phyloP scores from a whole-genome alignment of 805 yeast genomes.

The Grigorovia transvaalensis region DNA sequence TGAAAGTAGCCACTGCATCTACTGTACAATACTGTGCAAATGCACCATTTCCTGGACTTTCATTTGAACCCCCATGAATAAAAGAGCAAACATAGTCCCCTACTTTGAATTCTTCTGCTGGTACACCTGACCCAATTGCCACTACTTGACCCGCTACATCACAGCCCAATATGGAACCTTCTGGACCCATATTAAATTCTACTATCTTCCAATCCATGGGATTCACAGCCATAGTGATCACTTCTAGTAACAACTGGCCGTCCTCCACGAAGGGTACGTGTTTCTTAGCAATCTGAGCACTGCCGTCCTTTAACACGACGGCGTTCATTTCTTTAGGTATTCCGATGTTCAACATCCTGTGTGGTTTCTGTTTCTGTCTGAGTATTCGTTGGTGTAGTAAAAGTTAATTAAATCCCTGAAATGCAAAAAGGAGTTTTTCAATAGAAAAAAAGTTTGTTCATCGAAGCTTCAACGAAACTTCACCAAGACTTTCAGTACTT shows the following conservation, averaged over 20 bases:
- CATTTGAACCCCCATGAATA: conserved; percentile 43
- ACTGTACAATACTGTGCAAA: conserved; percentile 45
- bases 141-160: conserved; percentile 54
- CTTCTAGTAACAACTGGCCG: conserved; percentile 36
- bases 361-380: neutral
- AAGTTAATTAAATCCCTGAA: neutral
- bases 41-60: conserved; percentile 39
- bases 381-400: neutral
- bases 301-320: conserved; percentile 30
- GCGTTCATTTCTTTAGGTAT: conserved; percentile 33
- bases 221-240: conserved; percentile 48
- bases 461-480: neutral
- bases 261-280: conserved; percentile 30
- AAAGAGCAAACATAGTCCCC: conserved; percentile 51
- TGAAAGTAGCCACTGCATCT: conserved; percentile 23
- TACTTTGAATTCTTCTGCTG: conserved; percentile 22
- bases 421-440: neutral
- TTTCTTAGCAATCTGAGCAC: conserved; percentile 21
- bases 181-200: conserved; percentile 29
- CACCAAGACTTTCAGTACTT: too few relatives aligned
- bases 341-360: conserved; percentile 6
- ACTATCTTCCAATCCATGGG: conserved; percentile 66
- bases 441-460: neutral
- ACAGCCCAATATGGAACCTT: conserved; percentile 46
- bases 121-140: conserved; percentile 35